These are phyloP conservation scores for Xenosphaeropsis pyriputrescens DNA, from an alignment of 2,329 filamentous ascomycete genomes.

Conservation along the genomic window DNA sequence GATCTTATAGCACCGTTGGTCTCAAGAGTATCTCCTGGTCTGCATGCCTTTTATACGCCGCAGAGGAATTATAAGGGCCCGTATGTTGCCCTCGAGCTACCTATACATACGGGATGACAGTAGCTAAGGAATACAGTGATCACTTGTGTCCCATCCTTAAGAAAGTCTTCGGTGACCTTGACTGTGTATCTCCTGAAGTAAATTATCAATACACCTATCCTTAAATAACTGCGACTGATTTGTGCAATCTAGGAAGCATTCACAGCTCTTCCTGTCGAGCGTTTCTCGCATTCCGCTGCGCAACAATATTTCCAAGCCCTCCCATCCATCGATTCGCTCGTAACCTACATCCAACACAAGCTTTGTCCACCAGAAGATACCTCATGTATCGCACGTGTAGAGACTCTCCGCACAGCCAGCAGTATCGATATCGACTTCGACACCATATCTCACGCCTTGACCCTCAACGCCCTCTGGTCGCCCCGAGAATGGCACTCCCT, in stretches of 20 bases:
- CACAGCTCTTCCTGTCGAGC: conserved; percentile 40
- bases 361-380: conserved; percentile 32
- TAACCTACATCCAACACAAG: conserved; percentile 32
- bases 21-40: conserved; percentile 62
- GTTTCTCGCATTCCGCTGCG: conserved; percentile 45
- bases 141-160: conserved; percentile 44
- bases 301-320: conserved; percentile 60
- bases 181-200: conserved; percentile 38
- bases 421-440: conserved; percentile 70
- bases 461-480: conserved; percentile 51
- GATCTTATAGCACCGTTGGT: conserved; percentile 52
- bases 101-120: not conserved
- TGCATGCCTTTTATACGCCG: conserved; percentile 70
- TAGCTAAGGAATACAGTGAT: conserved; percentile 18
- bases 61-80: conserved; percentile 7
- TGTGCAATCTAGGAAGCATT: conserved; percentile 35
- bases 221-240: too few species aligned
- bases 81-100: conserved; percentile 4
- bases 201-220: not conserved
- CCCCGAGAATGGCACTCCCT: conserved; percentile 13
- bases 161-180: conserved; percentile 37
- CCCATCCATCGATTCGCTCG: conserved; percentile 37
- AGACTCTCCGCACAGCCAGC: conserved; percentile 34
- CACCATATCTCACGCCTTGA: conserved; percentile 47
- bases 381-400: conserved; percentile 33